Evolutionary conservation across 331 rosid genomes (phyloP).

Genomic region (Quercus phellos): DNA sequence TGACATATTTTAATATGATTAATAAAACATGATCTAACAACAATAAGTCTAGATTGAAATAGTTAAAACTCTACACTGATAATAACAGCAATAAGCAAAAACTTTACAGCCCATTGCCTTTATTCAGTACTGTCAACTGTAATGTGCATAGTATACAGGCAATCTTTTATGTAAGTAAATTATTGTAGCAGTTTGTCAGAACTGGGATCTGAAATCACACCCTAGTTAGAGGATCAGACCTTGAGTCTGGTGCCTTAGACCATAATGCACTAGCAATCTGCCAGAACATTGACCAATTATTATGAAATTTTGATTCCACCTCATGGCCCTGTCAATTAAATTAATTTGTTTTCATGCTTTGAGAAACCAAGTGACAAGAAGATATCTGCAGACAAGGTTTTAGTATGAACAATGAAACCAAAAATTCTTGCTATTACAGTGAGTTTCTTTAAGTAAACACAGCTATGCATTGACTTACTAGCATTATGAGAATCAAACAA

Average conservation of each 20-base stretch:
- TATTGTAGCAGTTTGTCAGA: too few relatives aligned
- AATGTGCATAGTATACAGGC: too few relatives aligned
- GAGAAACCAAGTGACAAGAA: not conserved
- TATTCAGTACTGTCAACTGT: not conserved
- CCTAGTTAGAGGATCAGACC: too few relatives aligned
- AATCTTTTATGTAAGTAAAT: too few relatives aligned
- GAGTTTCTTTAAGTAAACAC: conserved; percentile 6
- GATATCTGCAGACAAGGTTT: not conserved
- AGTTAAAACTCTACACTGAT: not conserved
- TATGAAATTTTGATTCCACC: not conserved
- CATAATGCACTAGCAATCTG: not conserved
- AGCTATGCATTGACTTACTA: conserved; percentile 43
- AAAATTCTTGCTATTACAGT: not conserved
- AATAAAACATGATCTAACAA: not conserved
- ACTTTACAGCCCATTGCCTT: not conserved
- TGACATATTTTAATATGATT: not conserved
- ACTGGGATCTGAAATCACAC: too few relatives aligned
- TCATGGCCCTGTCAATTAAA: not conserved
- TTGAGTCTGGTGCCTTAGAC: too few relatives aligned
- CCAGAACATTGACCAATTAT: not conserved
- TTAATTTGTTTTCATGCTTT: not conserved
- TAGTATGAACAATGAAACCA: not conserved
- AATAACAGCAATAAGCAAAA: not conserved
- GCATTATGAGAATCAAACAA: conserved; percentile 38
- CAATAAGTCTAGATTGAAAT: not conserved